phyloP scores from a whole-genome alignment of 768 basidiomycete genomes.

The Porpolomopsis calyptriformis region DNA sequence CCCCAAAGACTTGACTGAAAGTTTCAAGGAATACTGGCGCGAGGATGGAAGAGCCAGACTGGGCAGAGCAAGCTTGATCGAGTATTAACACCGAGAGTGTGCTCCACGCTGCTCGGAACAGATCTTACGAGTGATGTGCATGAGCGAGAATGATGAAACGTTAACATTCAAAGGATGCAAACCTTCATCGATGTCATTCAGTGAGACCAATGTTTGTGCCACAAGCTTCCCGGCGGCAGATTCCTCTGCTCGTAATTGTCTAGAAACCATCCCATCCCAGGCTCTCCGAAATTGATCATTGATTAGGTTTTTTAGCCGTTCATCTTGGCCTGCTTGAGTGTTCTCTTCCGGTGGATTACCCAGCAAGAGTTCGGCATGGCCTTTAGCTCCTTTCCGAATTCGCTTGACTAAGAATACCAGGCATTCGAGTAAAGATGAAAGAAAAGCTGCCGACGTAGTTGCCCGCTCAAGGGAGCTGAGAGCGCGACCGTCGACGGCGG shows the following conservation, averaged over 20 bases:
- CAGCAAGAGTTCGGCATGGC: slow-evolving; percentile 5
- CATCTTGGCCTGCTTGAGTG: neutral
- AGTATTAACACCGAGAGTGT: slow-evolving; percentile 25
- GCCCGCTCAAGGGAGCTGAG: slow-evolving; percentile 46
- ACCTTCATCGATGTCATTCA: slow-evolving; percentile 24
- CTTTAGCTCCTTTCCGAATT: slow-evolving; percentile 18
- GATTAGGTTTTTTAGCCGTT: slow-evolving; percentile 24
- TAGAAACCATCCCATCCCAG: slow-evolving; percentile 37
- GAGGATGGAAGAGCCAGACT: slow-evolving; percentile 18
- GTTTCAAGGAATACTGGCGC: slow-evolving; percentile 38
- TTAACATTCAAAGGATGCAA: slow-evolving; percentile 5
- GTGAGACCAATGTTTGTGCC: slow-evolving; percentile 28
- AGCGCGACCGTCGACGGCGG: slow-evolving; percentile 60
- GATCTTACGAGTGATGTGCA: slow-evolving; percentile 18
- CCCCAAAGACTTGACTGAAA: slow-evolving; percentile 31
- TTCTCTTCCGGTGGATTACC: neutral
- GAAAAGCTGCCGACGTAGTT: slow-evolving; percentile 51
- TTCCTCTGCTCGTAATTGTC: slow-evolving; percentile 38
- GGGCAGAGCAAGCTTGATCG: slow-evolving; percentile 12
- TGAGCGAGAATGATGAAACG: neutral
- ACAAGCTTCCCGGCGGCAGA: slow-evolving; percentile 33
- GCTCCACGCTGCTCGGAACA: slow-evolving; percentile 44
- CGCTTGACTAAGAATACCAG: slow-evolving; percentile 45
- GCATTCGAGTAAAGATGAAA: slow-evolving; percentile 62
- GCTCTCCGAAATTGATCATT: slow-evolving; percentile 33